Percentiles rank a stretch among this genome's conserved stretches.
Conservation (phyloP, 2,329 filamentous ascomycete genomes). For the Metarhizium rileyi region DNA sequence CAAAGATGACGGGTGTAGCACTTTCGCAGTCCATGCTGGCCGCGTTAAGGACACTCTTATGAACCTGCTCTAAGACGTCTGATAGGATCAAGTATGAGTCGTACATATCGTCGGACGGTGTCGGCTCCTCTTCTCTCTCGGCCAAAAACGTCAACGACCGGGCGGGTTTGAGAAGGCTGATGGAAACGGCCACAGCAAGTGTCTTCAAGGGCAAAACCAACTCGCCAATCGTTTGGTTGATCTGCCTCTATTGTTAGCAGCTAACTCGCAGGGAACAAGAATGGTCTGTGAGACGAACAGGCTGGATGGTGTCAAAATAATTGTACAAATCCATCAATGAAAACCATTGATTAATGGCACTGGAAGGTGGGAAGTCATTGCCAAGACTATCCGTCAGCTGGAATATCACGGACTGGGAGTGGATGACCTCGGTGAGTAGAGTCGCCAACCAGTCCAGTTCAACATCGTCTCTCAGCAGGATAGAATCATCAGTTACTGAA, state of each 20-base stretch:
- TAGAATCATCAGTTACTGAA: conserved; percentile 39
- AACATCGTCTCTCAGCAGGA: conserved; percentile 41
- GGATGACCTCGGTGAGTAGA: conserved; percentile 59
- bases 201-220: conserved; percentile 58
- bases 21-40: conserved; percentile 46
- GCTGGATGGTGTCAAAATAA: conserved; percentile 58
- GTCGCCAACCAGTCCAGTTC: conserved; percentile 52
- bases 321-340: conserved; percentile 55
- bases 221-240: conserved; percentile 33
- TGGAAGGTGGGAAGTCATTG: conserved; percentile 44
- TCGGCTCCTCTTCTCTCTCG: conserved; percentile 27
- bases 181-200: conserved; percentile 58
- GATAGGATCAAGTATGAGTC: conserved; percentile 59
- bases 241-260: conserved; percentile 12
- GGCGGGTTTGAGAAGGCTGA: conserved; percentile 60
- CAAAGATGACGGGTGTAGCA: conserved; percentile 65
- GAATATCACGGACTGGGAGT: conserved; percentile 65
- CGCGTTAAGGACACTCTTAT: conserved; percentile 56
- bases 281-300: conserved; percentile 15
- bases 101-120: conserved; percentile 26
- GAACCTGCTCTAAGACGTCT: conserved; percentile 61
- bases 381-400: conserved; percentile 55
- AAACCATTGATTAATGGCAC: conserved; percentile 62
- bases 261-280: neutral
- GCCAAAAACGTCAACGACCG: conserved; percentile 37